phyloP scores from a whole-genome alignment of 2,329 filamentous ascomycete species.

The Penicillium capsulatum region DNA sequence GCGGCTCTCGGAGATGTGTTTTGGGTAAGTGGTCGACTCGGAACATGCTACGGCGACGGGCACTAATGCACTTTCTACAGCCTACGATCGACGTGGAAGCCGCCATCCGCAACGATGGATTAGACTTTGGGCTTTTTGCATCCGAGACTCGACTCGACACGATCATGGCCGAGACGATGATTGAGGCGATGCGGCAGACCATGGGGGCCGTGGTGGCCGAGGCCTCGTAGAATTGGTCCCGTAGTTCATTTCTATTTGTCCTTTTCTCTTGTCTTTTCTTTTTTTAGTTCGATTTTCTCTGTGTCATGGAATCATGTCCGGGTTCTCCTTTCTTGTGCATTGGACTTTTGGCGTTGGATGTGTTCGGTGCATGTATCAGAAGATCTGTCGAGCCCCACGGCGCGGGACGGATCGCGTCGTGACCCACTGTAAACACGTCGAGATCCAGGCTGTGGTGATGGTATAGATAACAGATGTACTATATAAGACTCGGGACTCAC shows the following conservation, averaged over 20 bases:
- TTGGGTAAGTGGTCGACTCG: constrained; percentile 15
- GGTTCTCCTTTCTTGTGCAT: constrained; percentile 15
- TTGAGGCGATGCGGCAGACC: constrained; percentile 14
- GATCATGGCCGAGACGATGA: constrained; percentile 12
- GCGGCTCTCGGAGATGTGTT: constrained; percentile 13
- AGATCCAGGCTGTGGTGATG: neutral
- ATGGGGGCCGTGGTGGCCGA: constrained; percentile 12
- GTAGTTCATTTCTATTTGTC: constrained; percentile 1
- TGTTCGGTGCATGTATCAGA: constrained; percentile 7
- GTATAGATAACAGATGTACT: constrained; percentile 4
- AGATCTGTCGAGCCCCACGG: constrained; percentile 6
- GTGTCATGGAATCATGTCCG: too few relatives aligned
- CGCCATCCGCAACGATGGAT: constrained; percentile 17
- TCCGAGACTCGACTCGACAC: constrained; percentile 12
- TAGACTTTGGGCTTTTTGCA: constrained; percentile 24
- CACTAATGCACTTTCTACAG: constrained; percentile 19
- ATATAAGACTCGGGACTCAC: too few relatives aligned
- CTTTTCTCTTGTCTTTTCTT: constrained; percentile 1
- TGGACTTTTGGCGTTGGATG: constrained; percentile 13
- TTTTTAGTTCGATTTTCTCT: constrained; percentile 1
- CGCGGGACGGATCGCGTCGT: constrained; percentile 11
- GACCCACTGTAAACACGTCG: too few relatives aligned
- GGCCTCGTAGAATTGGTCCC: neutral
- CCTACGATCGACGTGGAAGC: constrained; percentile 25
- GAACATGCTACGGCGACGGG: constrained; percentile 1